Evolutionary conservation across 2,329 filamentous ascomycete genomes (phyloP).

Genomic region (Penicillium sp.): DNA sequence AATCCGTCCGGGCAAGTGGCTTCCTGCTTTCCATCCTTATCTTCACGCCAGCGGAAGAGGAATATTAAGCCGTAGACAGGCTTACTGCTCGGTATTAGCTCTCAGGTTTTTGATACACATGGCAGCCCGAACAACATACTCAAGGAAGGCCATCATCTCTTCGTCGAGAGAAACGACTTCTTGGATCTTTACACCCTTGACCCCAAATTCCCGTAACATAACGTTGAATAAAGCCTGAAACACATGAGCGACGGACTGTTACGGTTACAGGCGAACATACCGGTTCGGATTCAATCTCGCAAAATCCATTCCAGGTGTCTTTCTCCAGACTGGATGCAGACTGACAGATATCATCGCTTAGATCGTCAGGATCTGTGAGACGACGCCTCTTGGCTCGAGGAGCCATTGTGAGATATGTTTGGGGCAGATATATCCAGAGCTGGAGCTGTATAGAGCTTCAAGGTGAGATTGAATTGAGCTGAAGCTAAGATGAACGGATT

Average conservation of each 20-base stretch:
- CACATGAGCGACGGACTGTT: background rate
- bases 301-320: slow-evolving; percentile 46
- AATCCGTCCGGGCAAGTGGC: slow-evolving; percentile 60
- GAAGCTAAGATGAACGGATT: background rate
- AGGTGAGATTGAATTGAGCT: background rate
- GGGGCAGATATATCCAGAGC: background rate
- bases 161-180: slow-evolving; percentile 74
- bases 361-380: slow-evolving; percentile 21
- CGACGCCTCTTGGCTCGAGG: slow-evolving; percentile 31
- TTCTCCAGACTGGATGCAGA: slow-evolving; percentile 40
- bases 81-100: slow-evolving; percentile 47
- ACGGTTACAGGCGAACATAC: slow-evolving; percentile 46
- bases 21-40: slow-evolving; percentile 51
- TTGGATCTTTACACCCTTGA: slow-evolving; percentile 66
- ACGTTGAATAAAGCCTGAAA: slow-evolving; percentile 75
- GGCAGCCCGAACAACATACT: slow-evolving; percentile 46
- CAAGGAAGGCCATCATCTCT: slow-evolving; percentile 58
- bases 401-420: slow-evolving; percentile 25
- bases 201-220: slow-evolving; percentile 75
- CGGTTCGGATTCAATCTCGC: slow-evolving; percentile 84
- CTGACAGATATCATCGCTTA: slow-evolving; percentile 28
- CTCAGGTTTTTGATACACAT: background rate
- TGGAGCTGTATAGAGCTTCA: background rate
- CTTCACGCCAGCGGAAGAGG: slow-evolving; percentile 68
- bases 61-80: slow-evolving; percentile 86